Evolutionary conservation across 352 stramenopile species (phyloP).

Genomic region (Peronospora destructor): DNA sequence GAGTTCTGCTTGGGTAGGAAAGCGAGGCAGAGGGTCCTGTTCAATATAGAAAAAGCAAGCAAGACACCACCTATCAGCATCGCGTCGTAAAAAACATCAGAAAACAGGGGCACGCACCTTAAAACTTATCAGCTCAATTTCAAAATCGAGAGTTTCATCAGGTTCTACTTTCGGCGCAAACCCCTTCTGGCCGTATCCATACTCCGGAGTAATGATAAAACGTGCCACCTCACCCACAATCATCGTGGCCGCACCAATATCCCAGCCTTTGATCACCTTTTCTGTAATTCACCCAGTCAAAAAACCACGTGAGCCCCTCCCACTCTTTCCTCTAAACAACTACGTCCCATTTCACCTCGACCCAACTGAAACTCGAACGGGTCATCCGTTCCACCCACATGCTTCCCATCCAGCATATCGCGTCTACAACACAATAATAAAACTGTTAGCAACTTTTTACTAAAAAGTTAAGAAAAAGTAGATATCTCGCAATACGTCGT

Average conservation of each 20-base stretch:
- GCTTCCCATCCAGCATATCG: conserved; percentile 73
- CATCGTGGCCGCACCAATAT: conserved; percentile 81
- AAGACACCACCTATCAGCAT: conserved; percentile 4
- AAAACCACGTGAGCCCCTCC: neutral
- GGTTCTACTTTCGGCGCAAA: conserved; percentile 83
- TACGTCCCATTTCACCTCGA: conserved; percentile 33
- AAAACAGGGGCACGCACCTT: conserved; percentile 31
- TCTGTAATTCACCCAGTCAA: conserved; percentile 22
- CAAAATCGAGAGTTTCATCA: conserved; percentile 80
- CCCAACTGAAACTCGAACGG: conserved; percentile 81
- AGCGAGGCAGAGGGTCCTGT: conserved; percentile 72
- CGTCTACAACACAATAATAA: conserved; percentile 29
- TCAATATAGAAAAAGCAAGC: neutral
- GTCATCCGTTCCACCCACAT: conserved; percentile 78
- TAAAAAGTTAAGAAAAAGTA: neutral
- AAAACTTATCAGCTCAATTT: conserved; percentile 78
- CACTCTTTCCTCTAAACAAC: neutral
- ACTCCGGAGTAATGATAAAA: conserved; percentile 81
- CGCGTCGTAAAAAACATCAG: too few relatives aligned
- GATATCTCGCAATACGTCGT: conserved; percentile 39
- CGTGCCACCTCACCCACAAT: conserved; percentile 63
- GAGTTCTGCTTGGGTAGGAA: conserved; percentile 75
- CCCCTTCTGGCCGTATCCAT: conserved; percentile 68
- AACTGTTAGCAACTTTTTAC: too few relatives aligned
- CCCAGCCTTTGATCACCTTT: conserved; percentile 84